phyloP scores from a whole-genome alignment of 345 rosid genomes.

The Eutrema japonicum region DNA sequence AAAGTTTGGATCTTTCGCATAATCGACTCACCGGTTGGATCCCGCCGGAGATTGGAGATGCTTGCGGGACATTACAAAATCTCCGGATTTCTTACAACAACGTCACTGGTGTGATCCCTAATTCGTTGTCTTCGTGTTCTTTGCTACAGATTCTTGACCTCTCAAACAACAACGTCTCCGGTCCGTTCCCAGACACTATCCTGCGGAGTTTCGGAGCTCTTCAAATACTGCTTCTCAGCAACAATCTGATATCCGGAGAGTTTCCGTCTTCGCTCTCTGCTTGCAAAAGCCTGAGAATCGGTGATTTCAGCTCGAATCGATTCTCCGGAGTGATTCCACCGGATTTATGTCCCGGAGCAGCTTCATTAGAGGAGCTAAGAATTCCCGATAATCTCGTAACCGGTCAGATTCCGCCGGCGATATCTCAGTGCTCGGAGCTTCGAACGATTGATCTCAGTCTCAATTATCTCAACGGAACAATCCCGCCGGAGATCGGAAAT shows the following conservation, averaged over 20 bases:
- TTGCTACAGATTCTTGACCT: conserved; percentile 73
- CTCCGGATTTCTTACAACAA: conserved; percentile 72
- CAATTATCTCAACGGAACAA: conserved; percentile 81
- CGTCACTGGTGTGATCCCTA: conserved; percentile 77
- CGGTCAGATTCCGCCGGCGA: conserved; percentile 72
- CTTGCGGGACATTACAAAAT: conserved; percentile 66
- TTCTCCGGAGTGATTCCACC: conserved; percentile 75
- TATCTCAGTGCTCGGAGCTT: conserved; percentile 81
- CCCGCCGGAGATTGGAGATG: conserved; percentile 72
- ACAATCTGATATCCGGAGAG: conserved; percentile 69
- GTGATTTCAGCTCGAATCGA: conserved; percentile 81
- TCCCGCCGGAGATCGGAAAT: conserved; percentile 77
- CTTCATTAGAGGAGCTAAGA: conserved; percentile 74
- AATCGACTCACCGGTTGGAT: conserved; percentile 84
- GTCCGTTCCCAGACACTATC: conserved; percentile 67
- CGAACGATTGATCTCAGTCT: conserved; percentile 80
- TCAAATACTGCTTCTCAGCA: conserved; percentile 68
- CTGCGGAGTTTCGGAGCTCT: conserved; percentile 62
- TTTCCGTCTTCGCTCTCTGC: conserved; percentile 73
- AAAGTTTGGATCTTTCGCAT: conserved; percentile 74
- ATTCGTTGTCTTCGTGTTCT: conserved; percentile 66
- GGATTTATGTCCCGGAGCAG: conserved; percentile 85
- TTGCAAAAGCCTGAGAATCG: conserved; percentile 64
- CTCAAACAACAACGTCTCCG: conserved; percentile 86
- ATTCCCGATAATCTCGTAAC: conserved; percentile 76